Conservation (phyloP, 2,329 filamentous ascomycete species). For the Elsinoe australis region DNA sequence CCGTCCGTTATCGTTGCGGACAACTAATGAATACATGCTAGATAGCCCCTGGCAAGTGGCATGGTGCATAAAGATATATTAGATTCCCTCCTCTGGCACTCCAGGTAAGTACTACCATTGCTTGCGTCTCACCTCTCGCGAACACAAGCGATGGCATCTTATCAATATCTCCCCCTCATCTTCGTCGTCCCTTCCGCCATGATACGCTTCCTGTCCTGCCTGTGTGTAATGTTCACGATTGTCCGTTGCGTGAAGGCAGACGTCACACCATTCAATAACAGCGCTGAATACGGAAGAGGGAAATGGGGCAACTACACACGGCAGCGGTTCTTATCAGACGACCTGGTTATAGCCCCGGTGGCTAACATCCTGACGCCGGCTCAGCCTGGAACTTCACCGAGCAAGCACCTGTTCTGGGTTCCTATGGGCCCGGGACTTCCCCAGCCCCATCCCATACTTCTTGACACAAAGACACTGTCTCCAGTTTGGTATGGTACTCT, state of each 20-base stretch:
- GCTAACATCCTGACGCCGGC: conserved; percentile 2
- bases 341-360: conserved; percentile 24
- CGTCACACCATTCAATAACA: conserved; percentile 7
- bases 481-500: conserved; percentile 27
- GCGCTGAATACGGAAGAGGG: not conserved
- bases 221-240: not conserved
- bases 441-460: conserved; percentile 29
- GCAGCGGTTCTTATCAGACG: conserved; percentile 14
- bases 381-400: conserved; percentile 2
- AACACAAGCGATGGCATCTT: not conserved
- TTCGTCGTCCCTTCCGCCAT: not conserved
- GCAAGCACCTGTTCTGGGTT: conserved; percentile 24
- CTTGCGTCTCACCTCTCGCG: not conserved
- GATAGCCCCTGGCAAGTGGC: not conserved
- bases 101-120: not conserved
- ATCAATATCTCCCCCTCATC: not conserved
- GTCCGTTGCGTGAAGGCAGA: conserved; percentile 2
- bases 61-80: not conserved
- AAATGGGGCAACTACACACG: conserved; percentile 16
- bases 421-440: conserved; percentile 26
- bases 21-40: not conserved
- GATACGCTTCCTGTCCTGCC: not conserved
- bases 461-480: conserved; percentile 25
- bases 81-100: not conserved
- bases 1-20: not conserved